A percentile compares a stretch with the other conserved stretches of the same genome.
Evolutionary conservation across 495 filamentous ascomycete species (phyloP).

Genomic region (Talaromyces adpressus): DNA sequence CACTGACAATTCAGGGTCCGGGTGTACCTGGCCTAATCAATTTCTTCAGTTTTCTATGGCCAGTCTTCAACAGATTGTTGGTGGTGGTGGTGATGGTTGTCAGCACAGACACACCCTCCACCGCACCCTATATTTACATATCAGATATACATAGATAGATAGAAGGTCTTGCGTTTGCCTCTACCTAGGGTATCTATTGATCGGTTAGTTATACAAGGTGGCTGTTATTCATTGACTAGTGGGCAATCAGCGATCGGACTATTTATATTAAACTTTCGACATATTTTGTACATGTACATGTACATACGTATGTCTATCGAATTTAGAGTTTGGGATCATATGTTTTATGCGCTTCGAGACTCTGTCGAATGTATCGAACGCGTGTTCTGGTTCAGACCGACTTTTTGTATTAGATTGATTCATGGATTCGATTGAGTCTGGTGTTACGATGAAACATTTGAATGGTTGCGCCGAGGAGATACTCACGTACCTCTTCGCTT

Average conservation of each 20-base stretch:
- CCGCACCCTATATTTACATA: neutral
- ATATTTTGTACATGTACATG: neutral
- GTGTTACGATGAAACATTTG: neutral
- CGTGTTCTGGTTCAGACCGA: neutral
- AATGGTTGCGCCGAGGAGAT: neutral
- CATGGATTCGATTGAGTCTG: neutral
- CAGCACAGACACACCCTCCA: neutral
- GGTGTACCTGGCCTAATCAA: neutral
- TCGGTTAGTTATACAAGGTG: neutral
- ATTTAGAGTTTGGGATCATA: neutral
- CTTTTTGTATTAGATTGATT: neutral
- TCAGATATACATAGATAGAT: neutral
- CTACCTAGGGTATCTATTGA: neutral
- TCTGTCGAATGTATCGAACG: neutral
- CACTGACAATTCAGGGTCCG: neutral
- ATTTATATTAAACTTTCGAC: neutral
- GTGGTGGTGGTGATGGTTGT: neutral
- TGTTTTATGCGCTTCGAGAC: neutral
- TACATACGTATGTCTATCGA: neutral
- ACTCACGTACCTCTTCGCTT: neutral
- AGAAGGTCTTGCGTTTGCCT: neutral
- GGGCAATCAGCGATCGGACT: neutral
- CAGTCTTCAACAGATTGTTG: neutral
- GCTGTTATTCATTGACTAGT: neutral
- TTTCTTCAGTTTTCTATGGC: neutral